Evolutionary conservation across 441 rosid species (phyloP).

Genomic region (Monsonia emarginata): DNA sequence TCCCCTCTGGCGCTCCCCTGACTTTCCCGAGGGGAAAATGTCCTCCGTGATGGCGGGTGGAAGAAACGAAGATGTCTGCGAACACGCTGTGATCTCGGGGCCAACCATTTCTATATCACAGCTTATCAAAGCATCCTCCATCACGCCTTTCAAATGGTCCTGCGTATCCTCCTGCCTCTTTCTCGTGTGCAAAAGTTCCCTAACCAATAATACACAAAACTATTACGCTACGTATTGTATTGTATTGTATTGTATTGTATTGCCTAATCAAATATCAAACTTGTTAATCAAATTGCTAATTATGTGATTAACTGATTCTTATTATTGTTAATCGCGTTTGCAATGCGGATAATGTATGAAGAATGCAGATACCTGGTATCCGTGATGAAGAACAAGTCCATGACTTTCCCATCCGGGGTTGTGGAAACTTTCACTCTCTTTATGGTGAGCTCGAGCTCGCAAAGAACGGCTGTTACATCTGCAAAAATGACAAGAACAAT

Average conservation of each 20-base stretch:
- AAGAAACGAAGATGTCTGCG: slow-evolving; percentile 50
- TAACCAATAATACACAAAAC: slow-evolving; percentile 17
- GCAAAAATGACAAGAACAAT: slow-evolving; percentile 19
- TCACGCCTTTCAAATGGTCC: slow-evolving; percentile 32
- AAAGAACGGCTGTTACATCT: slow-evolving; percentile 74
- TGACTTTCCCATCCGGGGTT: slow-evolving; percentile 78
- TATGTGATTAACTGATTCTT: too few species aligned
- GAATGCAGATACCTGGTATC: slow-evolving; percentile 63
- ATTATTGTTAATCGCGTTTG: too few species aligned
- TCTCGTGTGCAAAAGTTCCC: slow-evolving; percentile 72
- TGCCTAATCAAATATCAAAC: too few species aligned
- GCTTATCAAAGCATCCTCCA: slow-evolving; percentile 52
- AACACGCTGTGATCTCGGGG: slow-evolving; percentile 54
- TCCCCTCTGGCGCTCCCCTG: slow-evolving; percentile 30
- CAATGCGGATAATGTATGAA: slow-evolving; percentile 12
- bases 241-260: too few species aligned
- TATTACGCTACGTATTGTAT: not conserved
- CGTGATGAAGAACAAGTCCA: slow-evolving; percentile 84
- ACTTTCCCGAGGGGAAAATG: slow-evolving; percentile 32
- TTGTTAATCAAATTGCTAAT: not conserved
- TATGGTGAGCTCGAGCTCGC: slow-evolving; percentile 69
- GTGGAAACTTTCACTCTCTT: slow-evolving; percentile 90
- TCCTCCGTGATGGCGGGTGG: slow-evolving; percentile 49
- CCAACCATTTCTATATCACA: slow-evolving; percentile 67
- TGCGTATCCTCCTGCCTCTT: slow-evolving; percentile 51